Evolutionary conservation across 1,284 basidiomycete species (phyloP).

Genomic region (Boletus sp.): DNA sequence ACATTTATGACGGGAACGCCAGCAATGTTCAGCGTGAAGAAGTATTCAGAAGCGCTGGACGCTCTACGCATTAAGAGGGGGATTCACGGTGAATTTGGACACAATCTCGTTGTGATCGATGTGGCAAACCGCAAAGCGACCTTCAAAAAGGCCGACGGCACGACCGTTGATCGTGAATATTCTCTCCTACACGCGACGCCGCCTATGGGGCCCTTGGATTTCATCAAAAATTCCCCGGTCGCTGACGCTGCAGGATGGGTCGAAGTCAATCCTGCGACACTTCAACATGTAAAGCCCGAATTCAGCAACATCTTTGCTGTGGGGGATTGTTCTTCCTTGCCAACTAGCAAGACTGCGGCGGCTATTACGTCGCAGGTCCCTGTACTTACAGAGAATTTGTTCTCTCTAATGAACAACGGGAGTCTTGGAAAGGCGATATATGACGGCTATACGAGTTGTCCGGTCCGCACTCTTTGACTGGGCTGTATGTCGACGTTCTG

Average conservation of each 20-base stretch:
- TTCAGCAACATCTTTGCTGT: constrained; percentile 84
- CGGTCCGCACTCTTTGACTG: constrained; percentile 44
- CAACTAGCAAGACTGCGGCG: constrained; percentile 95
- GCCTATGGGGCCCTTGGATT: constrained; percentile 84
- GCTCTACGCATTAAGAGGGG: constrained; percentile 75
- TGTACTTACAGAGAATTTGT: constrained; percentile 89
- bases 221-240: constrained; percentile 77
- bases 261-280: constrained; percentile 75
- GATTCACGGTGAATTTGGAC: constrained; percentile 76
- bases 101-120: constrained; percentile 82
- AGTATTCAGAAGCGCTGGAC: constrained; percentile 88
- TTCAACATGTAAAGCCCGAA: constrained; percentile 79
- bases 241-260: constrained; percentile 87
- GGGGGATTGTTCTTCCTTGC: constrained; percentile 88
- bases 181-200: constrained; percentile 87
- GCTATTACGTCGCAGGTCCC: constrained; percentile 91
- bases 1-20: constrained; percentile 93
- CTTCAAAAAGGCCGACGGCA: constrained; percentile 74
- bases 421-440: constrained; percentile 65
- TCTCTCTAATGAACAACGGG: constrained; percentile 69
- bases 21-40: constrained; percentile 88
- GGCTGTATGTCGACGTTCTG: constrained; percentile 2
- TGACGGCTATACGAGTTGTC: constrained; percentile 84
- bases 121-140: constrained; percentile 69
- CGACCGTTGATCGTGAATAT: constrained; percentile 69